phyloP scores from a whole-genome alignment of 805 yeast species.

The Wickerhamiella siamensis region DNA sequence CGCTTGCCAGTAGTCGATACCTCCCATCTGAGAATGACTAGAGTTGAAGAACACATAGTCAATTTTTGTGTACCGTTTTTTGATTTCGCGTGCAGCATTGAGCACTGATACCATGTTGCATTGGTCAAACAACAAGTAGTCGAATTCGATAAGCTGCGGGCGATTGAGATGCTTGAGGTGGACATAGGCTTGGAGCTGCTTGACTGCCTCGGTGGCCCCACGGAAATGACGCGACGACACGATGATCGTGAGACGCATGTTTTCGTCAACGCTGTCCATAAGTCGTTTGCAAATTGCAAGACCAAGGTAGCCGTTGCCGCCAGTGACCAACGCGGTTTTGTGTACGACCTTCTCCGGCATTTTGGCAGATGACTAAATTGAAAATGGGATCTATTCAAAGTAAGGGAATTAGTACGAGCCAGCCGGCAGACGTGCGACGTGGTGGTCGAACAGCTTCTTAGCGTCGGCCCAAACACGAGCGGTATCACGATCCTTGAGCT shows the following conservation, averaged over 20 bases:
- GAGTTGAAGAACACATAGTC: conserved; percentile 79
- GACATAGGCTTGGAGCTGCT: conserved; percentile 28
- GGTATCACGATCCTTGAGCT: conserved; percentile 64
- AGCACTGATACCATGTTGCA: conserved; percentile 76
- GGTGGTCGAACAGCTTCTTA: conserved; percentile 65
- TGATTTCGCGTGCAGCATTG: conserved; percentile 57
- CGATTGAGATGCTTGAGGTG: conserved; percentile 26
- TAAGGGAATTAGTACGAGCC: neutral
- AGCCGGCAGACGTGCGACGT: conserved; percentile 50
- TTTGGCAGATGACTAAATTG: neutral
- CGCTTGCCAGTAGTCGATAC: conserved; percentile 79
- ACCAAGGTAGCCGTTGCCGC: conserved; percentile 52
- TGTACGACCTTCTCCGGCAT: neutral
- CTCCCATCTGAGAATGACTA: conserved; percentile 75
- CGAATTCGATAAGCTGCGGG: conserved; percentile 57
- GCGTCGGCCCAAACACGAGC: conserved; percentile 92
- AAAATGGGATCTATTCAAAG: neutral
- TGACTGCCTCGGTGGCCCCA: conserved; percentile 63
- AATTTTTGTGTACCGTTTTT: conserved; percentile 45
- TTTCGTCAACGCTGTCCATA: conserved; percentile 35
- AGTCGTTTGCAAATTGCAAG: conserved; percentile 71
- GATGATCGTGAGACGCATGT: conserved; percentile 53
- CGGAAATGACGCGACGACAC: conserved; percentile 85
- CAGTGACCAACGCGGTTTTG: conserved; percentile 28
- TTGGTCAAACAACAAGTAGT: conserved; percentile 80